A percentile compares a stretch with the other conserved stretches of the same genome.
phyloP scores from a whole-genome alignment of 148 eudicot species.

The Camellia sinensis region DNA sequence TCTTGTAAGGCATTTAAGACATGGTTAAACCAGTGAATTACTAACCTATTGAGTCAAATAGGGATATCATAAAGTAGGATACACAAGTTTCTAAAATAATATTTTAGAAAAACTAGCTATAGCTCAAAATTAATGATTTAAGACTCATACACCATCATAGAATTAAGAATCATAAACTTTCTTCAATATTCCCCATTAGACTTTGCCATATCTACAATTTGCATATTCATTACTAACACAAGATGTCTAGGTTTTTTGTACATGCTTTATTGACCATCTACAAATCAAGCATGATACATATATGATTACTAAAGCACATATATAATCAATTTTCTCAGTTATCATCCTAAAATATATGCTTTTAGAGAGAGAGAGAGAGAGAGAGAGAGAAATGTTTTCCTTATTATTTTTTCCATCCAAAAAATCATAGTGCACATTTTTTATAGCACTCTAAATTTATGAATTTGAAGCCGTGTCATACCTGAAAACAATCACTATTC shows the following conservation, averaged over 20 bases:
- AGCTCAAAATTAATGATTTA: background rate
- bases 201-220: too few species aligned
- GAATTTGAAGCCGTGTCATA: slow-evolving; percentile 8
- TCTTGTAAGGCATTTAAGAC: too few species aligned
- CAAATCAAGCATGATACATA: too few species aligned
- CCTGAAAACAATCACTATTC: slow-evolving; percentile 81
- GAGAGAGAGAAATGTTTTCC: background rate
- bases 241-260: background rate
- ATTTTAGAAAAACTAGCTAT: background rate
- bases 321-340: background rate
- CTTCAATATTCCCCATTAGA: too few species aligned
- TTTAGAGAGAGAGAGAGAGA: too few species aligned
- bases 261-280: background rate
- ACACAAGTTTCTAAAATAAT: too few species aligned
- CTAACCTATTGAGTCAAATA: background rate
- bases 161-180: background rate
- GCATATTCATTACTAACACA: too few species aligned
- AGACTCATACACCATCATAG: background rate
- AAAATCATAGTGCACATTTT: background rate
- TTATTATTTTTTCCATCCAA: background rate
- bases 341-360: background rate
- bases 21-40: too few species aligned
- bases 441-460: background rate
- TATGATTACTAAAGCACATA: background rate
- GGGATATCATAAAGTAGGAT: background rate